Conservation (phyloP, 345 rosid species). For the Luvunga scandens region DNA sequence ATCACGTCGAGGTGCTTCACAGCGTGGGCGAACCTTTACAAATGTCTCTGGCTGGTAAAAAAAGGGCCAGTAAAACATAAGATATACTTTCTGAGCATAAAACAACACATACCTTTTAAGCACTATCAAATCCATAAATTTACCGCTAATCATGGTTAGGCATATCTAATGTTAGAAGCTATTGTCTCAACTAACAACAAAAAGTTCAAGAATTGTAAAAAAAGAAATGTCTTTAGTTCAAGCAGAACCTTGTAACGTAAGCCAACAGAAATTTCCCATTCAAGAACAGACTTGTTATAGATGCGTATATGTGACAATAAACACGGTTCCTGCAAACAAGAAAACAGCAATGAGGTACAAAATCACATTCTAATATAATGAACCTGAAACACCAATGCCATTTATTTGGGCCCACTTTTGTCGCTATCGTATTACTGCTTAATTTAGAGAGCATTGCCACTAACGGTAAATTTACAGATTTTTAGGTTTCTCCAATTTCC, state of each 20-base stretch:
- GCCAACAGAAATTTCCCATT: conserved; percentile 86
- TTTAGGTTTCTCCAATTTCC: not conserved
- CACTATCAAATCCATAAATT: not conserved
- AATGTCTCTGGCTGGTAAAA: conserved; percentile 76
- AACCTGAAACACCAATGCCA: not conserved
- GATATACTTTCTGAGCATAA: not conserved
- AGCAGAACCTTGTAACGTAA: conserved; percentile 71
- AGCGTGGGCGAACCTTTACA: conserved; percentile 77
- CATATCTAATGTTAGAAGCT: not conserved
- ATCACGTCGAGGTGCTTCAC: conserved; percentile 93
- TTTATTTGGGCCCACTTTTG: not conserved
- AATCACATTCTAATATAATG: not conserved
- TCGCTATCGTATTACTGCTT: not conserved
- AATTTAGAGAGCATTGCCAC: not conserved
- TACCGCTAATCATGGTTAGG: not conserved
- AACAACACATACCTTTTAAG: not conserved
- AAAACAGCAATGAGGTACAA: not conserved
- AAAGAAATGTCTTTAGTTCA: not conserved
- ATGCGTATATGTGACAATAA: conserved; percentile 68
- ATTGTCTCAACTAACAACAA: not conserved
- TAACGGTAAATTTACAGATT: not conserved
- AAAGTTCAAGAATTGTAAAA: conserved; percentile 1
- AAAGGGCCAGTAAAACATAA: conserved; percentile 13
- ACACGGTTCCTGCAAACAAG: conserved; percentile 68
- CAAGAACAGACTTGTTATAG: conserved; percentile 83